phyloP scores from a whole-genome alignment of 805 yeast species.

The Candida caryicola region DNA sequence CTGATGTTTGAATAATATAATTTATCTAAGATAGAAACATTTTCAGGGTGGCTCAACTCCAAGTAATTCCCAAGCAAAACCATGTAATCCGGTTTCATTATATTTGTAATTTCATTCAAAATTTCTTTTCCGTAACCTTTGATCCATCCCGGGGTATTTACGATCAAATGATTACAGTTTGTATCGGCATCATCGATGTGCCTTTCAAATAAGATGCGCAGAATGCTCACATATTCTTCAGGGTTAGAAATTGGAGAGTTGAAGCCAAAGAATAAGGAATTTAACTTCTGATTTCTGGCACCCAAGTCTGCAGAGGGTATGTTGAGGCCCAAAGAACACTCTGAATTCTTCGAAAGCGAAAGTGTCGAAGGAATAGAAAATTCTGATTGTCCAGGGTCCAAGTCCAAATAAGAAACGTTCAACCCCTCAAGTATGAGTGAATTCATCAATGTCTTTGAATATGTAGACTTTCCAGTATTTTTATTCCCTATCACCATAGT shows the following conservation, averaged over 20 bases:
- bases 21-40: conserved; percentile 26
- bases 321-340: conserved; percentile 29
- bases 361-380: conserved; percentile 69
- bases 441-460: conserved; percentile 55
- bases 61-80: conserved; percentile 43
- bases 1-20: conserved; percentile 25
- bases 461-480: conserved; percentile 80
- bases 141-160: conserved; percentile 90
- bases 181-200: conserved; percentile 20
- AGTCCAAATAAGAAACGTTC: conserved; percentile 55
- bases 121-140: conserved; percentile 80
- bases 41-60: conserved; percentile 21
- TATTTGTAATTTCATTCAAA: conserved; percentile 44
- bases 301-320: conserved; percentile 16
- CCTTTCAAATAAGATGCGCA: conserved; percentile 38
- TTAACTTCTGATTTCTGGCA: conserved; percentile 10
- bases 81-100: conserved; percentile 53
- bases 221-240: conserved; percentile 43
- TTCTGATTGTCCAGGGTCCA: conserved; percentile 91
- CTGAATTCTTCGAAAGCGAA: conserved; percentile 43
- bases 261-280: conserved; percentile 55
- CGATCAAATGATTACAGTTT: conserved; percentile 42
- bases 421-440: conserved; percentile 29
- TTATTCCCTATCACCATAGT: conserved; percentile 60
- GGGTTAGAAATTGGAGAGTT: conserved; percentile 70